Percentiles rank a stretch among this genome's conserved stretches.
Conservation (phyloP, 495 filamentous ascomycete species). For the Hyphodiscus hymeniophilus region DNA sequence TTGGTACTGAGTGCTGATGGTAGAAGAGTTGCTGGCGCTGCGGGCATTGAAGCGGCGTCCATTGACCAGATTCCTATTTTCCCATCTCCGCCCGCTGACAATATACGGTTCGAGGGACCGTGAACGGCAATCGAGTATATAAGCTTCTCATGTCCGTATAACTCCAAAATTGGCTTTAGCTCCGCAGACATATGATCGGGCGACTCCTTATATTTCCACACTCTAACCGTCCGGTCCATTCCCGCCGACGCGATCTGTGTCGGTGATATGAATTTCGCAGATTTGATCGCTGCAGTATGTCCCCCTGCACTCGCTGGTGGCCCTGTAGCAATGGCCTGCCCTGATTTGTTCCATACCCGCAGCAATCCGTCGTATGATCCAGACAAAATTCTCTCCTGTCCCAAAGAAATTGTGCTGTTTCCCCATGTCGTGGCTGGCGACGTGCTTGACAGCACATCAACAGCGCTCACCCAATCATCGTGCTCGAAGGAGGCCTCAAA, state of each 20-base stretch:
- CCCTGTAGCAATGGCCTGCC: conserved; percentile 66
- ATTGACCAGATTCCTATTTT: conserved; percentile 79
- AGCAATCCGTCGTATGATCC: conserved; percentile 84
- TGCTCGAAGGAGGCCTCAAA: conserved; percentile 86
- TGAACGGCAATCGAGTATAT: conserved; percentile 76
- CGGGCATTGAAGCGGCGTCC: conserved; percentile 61
- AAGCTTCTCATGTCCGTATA: conserved; percentile 73
- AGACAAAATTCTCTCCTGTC: conserved; percentile 69
- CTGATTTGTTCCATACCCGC: conserved; percentile 82
- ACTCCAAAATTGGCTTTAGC: conserved; percentile 68
- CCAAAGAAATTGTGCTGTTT: conserved; percentile 31
- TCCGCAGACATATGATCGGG: conserved; percentile 50
- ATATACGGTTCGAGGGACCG: conserved; percentile 61
- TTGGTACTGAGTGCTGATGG: conserved; percentile 56
- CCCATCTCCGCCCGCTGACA: conserved; percentile 77
- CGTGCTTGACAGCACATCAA: conserved; percentile 70
- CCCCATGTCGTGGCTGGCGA: conserved; percentile 54
- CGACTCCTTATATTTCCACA: conserved; percentile 78
- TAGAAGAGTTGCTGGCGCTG: conserved; percentile 56
- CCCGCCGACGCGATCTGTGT: conserved; percentile 70
- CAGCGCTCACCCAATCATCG: conserved; percentile 91
- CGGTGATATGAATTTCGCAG: conserved; percentile 70
- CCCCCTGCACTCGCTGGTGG: conserved; percentile 52
- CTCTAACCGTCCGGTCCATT: conserved; percentile 70
- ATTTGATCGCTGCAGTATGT: conserved; percentile 67